A percentile compares a stretch with the other conserved stretches of the same genome.
phyloP scores from a whole-genome alignment of 2,329 filamentous ascomycete genomes.

The Paradendryphiella salina region DNA sequence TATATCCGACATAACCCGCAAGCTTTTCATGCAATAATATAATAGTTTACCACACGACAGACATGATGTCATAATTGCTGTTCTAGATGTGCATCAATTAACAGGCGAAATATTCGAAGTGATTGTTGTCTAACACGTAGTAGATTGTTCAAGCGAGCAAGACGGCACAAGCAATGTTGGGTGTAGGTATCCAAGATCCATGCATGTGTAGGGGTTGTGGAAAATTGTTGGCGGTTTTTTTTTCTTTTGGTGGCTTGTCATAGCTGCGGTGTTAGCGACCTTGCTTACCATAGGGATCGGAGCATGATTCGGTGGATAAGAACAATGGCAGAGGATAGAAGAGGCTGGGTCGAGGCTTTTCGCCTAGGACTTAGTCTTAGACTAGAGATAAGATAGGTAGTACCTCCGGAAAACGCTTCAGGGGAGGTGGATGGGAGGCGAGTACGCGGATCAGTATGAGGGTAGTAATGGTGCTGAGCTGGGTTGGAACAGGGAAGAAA shows the following conservation, averaged over 20 bases:
- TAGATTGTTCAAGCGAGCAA: no score
- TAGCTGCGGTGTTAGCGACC: not conserved
- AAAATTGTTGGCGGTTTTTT: not conserved
- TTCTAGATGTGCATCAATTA: not conserved
- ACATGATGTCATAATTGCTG: no score
- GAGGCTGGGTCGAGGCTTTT: not conserved
- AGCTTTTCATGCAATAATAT: constrained; percentile 4
- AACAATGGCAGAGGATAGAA: not conserved
- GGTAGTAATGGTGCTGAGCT: not conserved
- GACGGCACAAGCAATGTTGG: no score
- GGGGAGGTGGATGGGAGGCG: not conserved
- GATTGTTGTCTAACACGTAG: no score
- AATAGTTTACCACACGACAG: constrained; percentile 1
- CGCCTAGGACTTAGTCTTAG: not conserved
- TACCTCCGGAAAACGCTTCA: not conserved
- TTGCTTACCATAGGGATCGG: not conserved
- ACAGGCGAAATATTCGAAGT: no score
- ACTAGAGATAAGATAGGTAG: constrained; percentile 2
- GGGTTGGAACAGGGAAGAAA: not conserved
- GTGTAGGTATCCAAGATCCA: no score
- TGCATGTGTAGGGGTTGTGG: not conserved
- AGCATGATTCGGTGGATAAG: not conserved
- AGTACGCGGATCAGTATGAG: not conserved
- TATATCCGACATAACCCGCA: constrained; percentile 1
- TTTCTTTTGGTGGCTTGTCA: not conserved